These are phyloP conservation scores for Mucor velutinosus DNA, from an alignment of 371 early-diverging fungal species.

Conservation along the genomic window DNA sequence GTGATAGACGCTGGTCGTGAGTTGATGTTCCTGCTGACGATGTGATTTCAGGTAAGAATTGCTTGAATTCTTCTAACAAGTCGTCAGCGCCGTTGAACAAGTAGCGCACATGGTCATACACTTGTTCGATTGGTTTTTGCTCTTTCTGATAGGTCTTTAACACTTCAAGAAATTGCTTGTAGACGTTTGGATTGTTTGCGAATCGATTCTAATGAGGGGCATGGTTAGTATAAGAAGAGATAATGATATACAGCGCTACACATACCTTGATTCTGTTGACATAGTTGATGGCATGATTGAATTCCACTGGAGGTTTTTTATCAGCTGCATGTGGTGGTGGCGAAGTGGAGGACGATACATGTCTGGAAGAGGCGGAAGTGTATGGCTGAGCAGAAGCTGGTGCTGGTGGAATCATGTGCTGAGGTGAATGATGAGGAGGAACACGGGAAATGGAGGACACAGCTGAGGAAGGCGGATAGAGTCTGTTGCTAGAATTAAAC, in stretches of 20 bases:
- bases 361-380: background rate
- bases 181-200: constrained; percentile 85
- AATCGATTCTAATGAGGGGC: constrained; percentile 70
- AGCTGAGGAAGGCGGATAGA: background rate
- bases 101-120: constrained; percentile 87
- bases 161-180: constrained; percentile 94
- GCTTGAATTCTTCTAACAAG: constrained; percentile 93
- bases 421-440: background rate
- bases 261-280: constrained; percentile 92
- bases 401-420: background rate
- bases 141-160: constrained; percentile 94
- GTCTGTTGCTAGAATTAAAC: background rate
- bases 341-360: background rate
- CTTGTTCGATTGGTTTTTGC: constrained; percentile 86
- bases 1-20: background rate
- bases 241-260: background rate
- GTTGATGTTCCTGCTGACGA: background rate
- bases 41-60: constrained; percentile 83
- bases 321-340: background rate
- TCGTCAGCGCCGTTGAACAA: constrained; percentile 85
- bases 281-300: constrained; percentile 96
- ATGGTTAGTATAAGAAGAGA: background rate
- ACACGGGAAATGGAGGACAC: background rate
- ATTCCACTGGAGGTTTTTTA: constrained; percentile 74
- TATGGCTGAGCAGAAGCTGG: background rate